Evolutionary conservation across 2,329 filamentous ascomycete genomes (phyloP).

Genomic region (Cladosporium colombiae): DNA sequence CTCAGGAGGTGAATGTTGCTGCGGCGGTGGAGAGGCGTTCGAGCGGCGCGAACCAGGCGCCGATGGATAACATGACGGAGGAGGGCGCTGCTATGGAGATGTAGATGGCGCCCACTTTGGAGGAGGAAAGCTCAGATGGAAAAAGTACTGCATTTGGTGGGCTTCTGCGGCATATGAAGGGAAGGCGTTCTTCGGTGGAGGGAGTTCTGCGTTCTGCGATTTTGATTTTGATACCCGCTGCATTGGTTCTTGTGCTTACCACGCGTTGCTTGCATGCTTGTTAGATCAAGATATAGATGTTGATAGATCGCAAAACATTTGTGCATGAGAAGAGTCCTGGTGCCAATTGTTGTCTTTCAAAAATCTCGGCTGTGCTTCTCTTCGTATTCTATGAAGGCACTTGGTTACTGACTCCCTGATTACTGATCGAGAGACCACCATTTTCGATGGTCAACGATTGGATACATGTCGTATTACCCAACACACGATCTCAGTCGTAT

Average conservation of each 20-base stretch:
- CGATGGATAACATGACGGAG: constrained; percentile 9
- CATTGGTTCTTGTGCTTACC: background rate
- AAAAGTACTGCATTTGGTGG: background rate
- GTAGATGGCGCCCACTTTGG: constrained; percentile 1
- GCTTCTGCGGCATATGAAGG: background rate
- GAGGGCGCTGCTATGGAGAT: constrained; percentile 22
- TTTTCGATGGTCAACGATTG: no score
- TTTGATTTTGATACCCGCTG: constrained; percentile 7
- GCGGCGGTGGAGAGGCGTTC: constrained; percentile 15
- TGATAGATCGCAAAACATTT: background rate
- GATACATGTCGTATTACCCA: background rate
- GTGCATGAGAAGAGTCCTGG: background rate
- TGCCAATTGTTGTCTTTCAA: background rate
- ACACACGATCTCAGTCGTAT: background rate
- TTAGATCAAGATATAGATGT: background rate
- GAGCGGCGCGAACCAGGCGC: constrained; percentile 12
- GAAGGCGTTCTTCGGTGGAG: background rate
- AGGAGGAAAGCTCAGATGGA: background rate
- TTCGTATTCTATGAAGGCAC: no score
- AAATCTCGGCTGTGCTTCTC: no score
- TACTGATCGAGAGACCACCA: background rate
- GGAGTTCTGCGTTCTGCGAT: background rate
- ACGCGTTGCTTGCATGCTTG: background rate
- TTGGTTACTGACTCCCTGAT: background rate
- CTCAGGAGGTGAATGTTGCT: background rate